Evolutionary conservation across 768 basidiomycete species (phyloP), one percentile per base, ranked within the genome.

Genomic region (Amanita polypyramis): DNA sequence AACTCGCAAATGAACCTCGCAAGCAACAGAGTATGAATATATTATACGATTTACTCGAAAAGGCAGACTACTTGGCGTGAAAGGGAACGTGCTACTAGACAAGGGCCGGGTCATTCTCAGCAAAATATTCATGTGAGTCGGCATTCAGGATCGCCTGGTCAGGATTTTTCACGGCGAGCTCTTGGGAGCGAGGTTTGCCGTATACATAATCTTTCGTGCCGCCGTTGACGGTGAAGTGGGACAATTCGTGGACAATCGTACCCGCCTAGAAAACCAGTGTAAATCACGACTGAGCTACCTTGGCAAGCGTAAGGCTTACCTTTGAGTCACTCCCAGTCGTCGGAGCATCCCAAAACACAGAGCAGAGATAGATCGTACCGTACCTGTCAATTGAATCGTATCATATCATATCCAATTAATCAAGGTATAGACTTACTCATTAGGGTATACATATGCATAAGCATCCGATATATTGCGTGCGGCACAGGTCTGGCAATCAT

Each of bases 361-460:
- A 3, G 21, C 40, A 42, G n/a, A 42, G 21, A 5, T 21, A 42
- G 12, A 42, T 42, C 17, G 14, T 14, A 3, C 40, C 40, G 21
- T 15, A 42, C 20, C 25, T 20, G 20, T 15, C 40, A n/a, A 9
- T 4, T 32, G 25, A 29, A 4, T 4, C 3, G 25, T 27, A 27
- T 27, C 25, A 27, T 27, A 7, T n/a, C n/a, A n/a, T 27, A 27
- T 27, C 3, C 7, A 27, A 36, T 11, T 19, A 19, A 39, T 27
- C 29, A 17, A 25, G 49, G 9, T 34, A 5, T 32, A 6, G 11
- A 54, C 60, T 45, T 39, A 64, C 65, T 49, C 45, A 32, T 55
- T 45, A 67, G 65, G 25, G 7, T 27, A 27, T 27, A 27, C 25
- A 52, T 61, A 61, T 25, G 69, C 68, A 46, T 62, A 70, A 4